phyloP scores from a whole-genome alignment of 2,329 filamentous ascomycete species.

The Taxawa tesnikishii region DNA sequence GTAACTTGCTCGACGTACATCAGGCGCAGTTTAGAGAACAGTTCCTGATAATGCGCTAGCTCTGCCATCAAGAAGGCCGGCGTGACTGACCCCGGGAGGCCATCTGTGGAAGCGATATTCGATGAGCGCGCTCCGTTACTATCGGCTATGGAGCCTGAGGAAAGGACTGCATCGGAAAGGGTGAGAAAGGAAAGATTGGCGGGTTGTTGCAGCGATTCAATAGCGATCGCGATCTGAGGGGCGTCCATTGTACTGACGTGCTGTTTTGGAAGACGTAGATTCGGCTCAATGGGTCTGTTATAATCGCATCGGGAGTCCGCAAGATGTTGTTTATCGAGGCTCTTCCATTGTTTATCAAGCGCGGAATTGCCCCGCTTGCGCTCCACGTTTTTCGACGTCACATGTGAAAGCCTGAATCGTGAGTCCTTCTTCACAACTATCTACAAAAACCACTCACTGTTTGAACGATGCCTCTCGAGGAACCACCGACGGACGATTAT shows the following conservation, averaged over 20 bases:
- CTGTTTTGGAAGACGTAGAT: no score
- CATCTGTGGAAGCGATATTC: conserved; percentile 46
- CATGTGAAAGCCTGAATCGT: background rate
- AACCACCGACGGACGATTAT: conserved; percentile 58
- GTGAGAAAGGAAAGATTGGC: conserved; percentile 50
- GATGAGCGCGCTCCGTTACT: conserved; percentile 25
- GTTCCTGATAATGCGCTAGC: conserved; percentile 79
- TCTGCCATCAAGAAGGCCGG: conserved; percentile 73
- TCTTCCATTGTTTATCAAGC: conserved; percentile 4
- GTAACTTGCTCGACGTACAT: conserved; percentile 97
- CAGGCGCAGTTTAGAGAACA: conserved; percentile 93
- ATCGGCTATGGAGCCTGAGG: conserved; percentile 13
- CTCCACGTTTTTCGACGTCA: background rate
- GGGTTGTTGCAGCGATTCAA: conserved; percentile 22
- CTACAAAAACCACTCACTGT: background rate
- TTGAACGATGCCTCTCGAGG: conserved; percentile 10
- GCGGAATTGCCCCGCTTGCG: conserved; percentile 4
- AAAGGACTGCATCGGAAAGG: conserved; percentile 23
- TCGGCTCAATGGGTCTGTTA: background rate
- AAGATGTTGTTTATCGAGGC: conserved; percentile 3
- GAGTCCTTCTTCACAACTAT: background rate
- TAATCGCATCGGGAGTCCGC: background rate
- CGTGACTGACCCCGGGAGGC: conserved; percentile 56
- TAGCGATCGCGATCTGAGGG: background rate
- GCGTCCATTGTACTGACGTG: no score